These are phyloP conservation scores for Coprinopsis strossmayeri DNA, from an alignment of 768 basidiomycete genomes.

Conservation along the genomic window DNA sequence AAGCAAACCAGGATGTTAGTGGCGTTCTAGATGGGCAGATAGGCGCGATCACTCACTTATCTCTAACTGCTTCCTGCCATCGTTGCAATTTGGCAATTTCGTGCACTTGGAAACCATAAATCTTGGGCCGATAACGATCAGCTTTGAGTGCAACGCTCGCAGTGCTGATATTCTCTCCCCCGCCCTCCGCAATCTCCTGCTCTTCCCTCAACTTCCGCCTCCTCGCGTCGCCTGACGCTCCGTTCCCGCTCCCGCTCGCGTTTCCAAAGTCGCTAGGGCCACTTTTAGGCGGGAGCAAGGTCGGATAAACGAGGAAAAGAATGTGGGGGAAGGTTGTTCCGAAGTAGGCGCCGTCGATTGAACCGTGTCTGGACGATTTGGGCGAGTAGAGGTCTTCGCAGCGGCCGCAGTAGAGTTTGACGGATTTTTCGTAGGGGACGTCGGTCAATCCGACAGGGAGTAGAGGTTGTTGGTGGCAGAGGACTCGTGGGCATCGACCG, in stretches of 20 bases:
- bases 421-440: constrained; percentile 96
- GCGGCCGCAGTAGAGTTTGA: constrained; percentile 96
- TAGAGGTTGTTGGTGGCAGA: constrained; percentile 91
- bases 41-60: constrained; percentile 72
- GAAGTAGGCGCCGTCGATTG: constrained; percentile 98
- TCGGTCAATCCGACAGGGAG: constrained; percentile 96
- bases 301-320: constrained; percentile 94
- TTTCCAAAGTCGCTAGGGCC: constrained; percentile 32
- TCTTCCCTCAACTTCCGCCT: constrained; percentile 41
- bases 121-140: constrained; percentile 86
- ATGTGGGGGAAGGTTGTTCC: constrained; percentile 98
- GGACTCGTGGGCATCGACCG: constrained; percentile 94
- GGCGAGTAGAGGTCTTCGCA: constrained; percentile 99
- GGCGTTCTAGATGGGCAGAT: too few species aligned
- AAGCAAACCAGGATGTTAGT: too few species aligned
- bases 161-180: constrained; percentile 69
- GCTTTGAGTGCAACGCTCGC: constrained; percentile 81
- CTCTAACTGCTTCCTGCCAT: constrained; percentile 93
- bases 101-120: constrained; percentile 95
- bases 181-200: constrained; percentile 51
- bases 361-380: constrained; percentile 93
- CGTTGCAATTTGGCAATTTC: constrained; percentile 90
- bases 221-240: constrained; percentile 22
- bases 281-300: constrained; percentile 81
- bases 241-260: constrained; percentile 16